A percentile compares a stretch with the other conserved stretches of the same genome.
Conservation (phyloP, 176 grass and related monocot genomes). For the Musa acuminata region DNA sequence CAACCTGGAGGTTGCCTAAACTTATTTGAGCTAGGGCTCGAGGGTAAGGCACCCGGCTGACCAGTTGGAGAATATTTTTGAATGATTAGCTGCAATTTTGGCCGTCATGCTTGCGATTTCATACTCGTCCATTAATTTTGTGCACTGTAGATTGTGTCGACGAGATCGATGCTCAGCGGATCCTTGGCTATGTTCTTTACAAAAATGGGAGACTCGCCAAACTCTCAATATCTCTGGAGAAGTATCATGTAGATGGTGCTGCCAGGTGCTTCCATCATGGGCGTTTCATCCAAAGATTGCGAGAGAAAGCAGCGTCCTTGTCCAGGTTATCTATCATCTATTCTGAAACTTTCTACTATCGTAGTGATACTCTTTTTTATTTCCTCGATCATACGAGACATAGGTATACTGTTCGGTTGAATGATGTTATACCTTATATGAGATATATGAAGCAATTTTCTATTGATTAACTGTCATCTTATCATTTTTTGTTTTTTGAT, state of each 20-base stretch:
- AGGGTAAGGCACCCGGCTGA: conserved; percentile 34
- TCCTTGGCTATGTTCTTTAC: conserved; percentile 80
- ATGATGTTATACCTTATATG: no score
- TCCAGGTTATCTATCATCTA: conserved; percentile 46
- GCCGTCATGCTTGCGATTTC: background rate
- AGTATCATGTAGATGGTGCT: conserved; percentile 71
- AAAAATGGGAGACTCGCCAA: conserved; percentile 75
- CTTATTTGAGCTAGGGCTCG: conserved; percentile 66
- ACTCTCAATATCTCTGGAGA: conserved; percentile 67
- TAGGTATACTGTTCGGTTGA: no score
- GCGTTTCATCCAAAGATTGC: conserved; percentile 87
- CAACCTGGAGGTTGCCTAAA: conserved; percentile 84
- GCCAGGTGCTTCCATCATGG: conserved; percentile 92
- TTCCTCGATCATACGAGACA: background rate
- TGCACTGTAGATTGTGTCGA: conserved; percentile 63
- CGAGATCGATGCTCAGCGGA: conserved; percentile 83
- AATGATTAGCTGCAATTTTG: background rate
- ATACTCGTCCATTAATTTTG: no score
- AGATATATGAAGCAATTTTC: no score
- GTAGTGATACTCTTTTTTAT: background rate
- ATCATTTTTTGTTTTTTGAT: no score
- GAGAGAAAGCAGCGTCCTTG: conserved; percentile 57
- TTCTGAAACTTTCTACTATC: background rate
- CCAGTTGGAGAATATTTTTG: background rate
- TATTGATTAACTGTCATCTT: no score